phyloP scores from a whole-genome alignment of 2,329 filamentous ascomycete genomes.

The Beauveria sp. region DNA sequence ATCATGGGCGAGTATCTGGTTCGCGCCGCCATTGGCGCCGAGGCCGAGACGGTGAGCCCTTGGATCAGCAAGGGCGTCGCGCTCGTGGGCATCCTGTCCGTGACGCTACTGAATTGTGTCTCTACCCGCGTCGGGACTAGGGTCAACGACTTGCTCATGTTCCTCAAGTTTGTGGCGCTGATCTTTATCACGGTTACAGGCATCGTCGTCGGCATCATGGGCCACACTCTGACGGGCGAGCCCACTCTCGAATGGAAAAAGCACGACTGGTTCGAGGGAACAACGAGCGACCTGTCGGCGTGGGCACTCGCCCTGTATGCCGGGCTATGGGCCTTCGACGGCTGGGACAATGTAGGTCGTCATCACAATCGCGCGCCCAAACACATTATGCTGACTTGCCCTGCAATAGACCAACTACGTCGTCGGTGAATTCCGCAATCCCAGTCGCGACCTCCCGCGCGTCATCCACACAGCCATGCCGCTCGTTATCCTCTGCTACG shows the following conservation, averaged over 20 bases:
- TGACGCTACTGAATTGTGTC: conserved; percentile 82
- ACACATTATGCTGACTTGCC: conserved; percentile 11
- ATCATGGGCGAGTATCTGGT: conserved; percentile 99
- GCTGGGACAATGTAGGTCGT: conserved; percentile 86
- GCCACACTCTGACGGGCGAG: conserved; percentile 66
- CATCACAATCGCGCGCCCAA: not conserved
- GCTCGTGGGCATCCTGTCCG: conserved; percentile 62
- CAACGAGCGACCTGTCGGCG: conserved; percentile 67
- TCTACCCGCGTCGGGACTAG: conserved; percentile 83
- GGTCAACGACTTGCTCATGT: conserved; percentile 89
- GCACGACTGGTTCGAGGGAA: conserved; percentile 81
- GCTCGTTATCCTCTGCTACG: conserved; percentile 80
- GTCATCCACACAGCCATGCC: conserved; percentile 97
- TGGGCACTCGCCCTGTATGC: conserved; percentile 95
- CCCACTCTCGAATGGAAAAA: conserved; percentile 82
- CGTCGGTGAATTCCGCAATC: conserved; percentile 91
- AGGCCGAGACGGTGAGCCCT: conserved; percentile 68
- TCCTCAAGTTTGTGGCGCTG: conserved; percentile 89
- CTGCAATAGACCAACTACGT: conserved; percentile 80
- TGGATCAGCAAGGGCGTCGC: conserved; percentile 92
- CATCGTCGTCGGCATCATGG: conserved; percentile 81
- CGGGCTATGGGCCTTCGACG: conserved; percentile 95
- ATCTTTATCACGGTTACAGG: conserved; percentile 81
- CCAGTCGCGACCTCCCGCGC: conserved; percentile 77
- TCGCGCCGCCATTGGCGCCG: conserved; percentile 76